Percentiles rank a stretch among this genome's conserved stretches.
Conservation (phyloP, 306 rosid species). For the Medicago ruthenica region DNA sequence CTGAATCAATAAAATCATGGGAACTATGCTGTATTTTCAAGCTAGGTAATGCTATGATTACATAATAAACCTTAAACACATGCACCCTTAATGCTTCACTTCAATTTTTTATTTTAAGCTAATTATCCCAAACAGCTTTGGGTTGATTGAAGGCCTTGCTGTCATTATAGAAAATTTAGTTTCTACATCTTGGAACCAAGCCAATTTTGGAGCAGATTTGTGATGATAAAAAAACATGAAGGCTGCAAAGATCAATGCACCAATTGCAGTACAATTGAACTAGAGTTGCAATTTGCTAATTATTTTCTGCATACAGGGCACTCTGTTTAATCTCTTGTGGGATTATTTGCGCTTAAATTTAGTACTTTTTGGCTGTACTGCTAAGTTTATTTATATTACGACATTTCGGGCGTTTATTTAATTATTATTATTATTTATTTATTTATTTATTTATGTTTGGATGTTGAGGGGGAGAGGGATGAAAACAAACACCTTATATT, state of each 20-base stretch:
- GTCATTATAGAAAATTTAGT: not conserved
- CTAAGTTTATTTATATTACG: not conserved
- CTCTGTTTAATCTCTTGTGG: not conserved
- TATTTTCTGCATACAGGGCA: not conserved
- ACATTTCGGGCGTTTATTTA: no score
- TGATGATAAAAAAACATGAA: no score
- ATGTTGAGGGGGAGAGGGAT: no score
- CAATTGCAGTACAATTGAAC: no score
- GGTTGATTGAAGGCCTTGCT: slow-evolving; percentile 23
- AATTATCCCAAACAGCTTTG: slow-evolving; percentile 32
- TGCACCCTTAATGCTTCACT: slow-evolving; percentile 18
- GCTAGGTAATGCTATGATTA: slow-evolving; percentile 35
- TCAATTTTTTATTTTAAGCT: slow-evolving; percentile 13
- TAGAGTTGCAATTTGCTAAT: no score
- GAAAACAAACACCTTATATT: no score
- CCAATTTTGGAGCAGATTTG: no score
- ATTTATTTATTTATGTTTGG: no score
- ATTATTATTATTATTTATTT: no score
- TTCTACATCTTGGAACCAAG: not conserved
- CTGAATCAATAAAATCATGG: slow-evolving; percentile 46
- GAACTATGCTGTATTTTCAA: slow-evolving; percentile 20
- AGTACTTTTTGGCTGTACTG: not conserved
- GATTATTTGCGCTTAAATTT: not conserved
- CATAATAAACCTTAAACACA: slow-evolving; percentile 7
- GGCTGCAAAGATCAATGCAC: no score